Evolutionary conservation across 2,329 filamentous ascomycete genomes (phyloP).

Genomic region (Phyllosticta citrichinensis): DNA sequence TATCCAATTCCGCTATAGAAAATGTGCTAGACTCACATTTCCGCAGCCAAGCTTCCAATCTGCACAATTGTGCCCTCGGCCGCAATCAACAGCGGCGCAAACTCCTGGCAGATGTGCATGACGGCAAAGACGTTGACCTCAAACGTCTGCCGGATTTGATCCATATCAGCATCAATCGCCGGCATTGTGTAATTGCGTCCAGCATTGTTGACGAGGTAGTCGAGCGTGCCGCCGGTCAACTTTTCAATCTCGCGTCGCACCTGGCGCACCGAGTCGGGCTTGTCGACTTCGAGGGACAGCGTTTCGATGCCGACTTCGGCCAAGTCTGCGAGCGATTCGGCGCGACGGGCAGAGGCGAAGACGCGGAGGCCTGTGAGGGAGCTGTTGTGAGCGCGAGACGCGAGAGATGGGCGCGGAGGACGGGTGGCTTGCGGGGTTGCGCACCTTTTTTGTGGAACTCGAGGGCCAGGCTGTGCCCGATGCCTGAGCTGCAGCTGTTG

Average conservation of each 20-base stretch:
- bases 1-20: not conserved
- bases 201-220: conserved; percentile 51
- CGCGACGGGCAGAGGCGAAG: conserved; percentile 47
- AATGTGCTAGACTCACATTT: conserved; percentile 20
- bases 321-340: conserved; percentile 39
- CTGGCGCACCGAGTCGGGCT: conserved; percentile 37
- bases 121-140: conserved; percentile 49
- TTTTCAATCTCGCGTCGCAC: conserved; percentile 38
- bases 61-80: conserved; percentile 36
- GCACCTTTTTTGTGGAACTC: conserved; percentile 42
- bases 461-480: conserved; percentile 48
- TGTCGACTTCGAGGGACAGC: conserved; percentile 44
- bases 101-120: conserved; percentile 48
- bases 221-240: conserved; percentile 40
- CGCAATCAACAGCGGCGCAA: conserved; percentile 43
- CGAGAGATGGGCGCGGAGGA: not conserved
- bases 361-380: conserved; percentile 39
- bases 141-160: conserved; percentile 38
- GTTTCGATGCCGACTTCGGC: conserved; percentile 44
- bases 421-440: not conserved
- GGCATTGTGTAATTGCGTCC: conserved; percentile 48
- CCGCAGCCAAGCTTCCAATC: conserved; percentile 35
- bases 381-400: conserved; percentile 8
- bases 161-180: conserved; percentile 44
- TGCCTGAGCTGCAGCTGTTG: conserved; percentile 41